These are phyloP conservation scores for Phytopythium oedochilum DNA, from an alignment of 352 stramenopile species.

Conservation along the genomic window DNA sequence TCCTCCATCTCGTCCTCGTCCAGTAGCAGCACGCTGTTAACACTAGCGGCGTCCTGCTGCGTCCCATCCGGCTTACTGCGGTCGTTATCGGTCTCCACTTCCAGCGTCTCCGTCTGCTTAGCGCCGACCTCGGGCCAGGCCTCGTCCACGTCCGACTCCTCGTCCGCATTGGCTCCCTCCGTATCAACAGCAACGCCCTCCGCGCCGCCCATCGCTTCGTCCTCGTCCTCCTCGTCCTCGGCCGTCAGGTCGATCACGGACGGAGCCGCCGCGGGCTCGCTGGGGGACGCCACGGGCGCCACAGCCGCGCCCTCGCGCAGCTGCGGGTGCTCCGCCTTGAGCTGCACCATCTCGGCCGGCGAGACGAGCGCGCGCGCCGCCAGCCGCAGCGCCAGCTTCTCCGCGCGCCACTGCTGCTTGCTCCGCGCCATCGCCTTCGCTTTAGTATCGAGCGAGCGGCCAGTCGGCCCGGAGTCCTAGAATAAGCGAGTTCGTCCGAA, in stretches of 20 bases:
- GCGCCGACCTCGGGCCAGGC: slow-evolving; percentile 25
- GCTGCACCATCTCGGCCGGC: background rate
- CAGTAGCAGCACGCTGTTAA: slow-evolving; percentile 5
- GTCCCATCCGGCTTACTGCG: background rate
- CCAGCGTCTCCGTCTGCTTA: slow-evolving; percentile 6
- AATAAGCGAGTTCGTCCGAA: background rate
- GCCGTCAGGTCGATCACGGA: slow-evolving; percentile 50
- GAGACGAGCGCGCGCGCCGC: background rate
- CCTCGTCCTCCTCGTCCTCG: slow-evolving; percentile 53
- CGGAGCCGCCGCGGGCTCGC: background rate
- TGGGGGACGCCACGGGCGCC: background rate
- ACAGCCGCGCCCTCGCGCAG: background rate
- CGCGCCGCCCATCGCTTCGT: slow-evolving; percentile 12
- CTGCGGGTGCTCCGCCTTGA: slow-evolving; percentile 3
- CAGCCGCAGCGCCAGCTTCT: slow-evolving; percentile 13
- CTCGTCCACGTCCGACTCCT: slow-evolving; percentile 64
- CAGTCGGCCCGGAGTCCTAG: background rate
- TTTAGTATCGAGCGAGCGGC: background rate
- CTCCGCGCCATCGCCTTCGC: slow-evolving; percentile 21
- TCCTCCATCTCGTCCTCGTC: slow-evolving; percentile 21
- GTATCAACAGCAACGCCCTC: background rate
- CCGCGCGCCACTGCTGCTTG: slow-evolving; percentile 33
- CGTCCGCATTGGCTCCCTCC: background rate
- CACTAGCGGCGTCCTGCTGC: background rate
- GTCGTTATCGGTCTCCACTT: background rate